A percentile compares a stretch with the other conserved stretches of the same genome.
phyloP scores from a whole-genome alignment of 2,329 filamentous ascomycete species.

The Lanzia echinophila region DNA sequence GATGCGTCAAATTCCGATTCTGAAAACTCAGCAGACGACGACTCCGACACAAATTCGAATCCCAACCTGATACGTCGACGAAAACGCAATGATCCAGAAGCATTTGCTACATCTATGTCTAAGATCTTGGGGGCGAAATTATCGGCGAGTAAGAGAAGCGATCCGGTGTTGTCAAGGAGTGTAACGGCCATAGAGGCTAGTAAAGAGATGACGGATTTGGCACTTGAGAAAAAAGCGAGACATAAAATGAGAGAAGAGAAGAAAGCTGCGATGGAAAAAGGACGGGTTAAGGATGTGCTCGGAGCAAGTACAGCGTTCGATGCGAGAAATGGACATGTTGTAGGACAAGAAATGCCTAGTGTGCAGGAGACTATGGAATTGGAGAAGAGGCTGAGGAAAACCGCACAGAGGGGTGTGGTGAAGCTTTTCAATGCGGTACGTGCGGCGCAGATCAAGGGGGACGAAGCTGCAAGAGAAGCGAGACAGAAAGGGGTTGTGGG shows the following conservation, averaged over 20 bases:
- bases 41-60: conserved; percentile 36
- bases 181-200: conserved; percentile 66
- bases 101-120: conserved; percentile 87
- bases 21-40: conserved; percentile 24
- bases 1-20: conserved; percentile 34
- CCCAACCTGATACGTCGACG: conserved; percentile 45
- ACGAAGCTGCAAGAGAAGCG: conserved; percentile 65
- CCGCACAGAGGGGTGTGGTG: conserved; percentile 86
- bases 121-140: conserved; percentile 91
- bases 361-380: conserved; percentile 55
- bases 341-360: conserved; percentile 36
- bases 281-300: conserved; percentile 80
- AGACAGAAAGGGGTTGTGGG: conserved; percentile 71
- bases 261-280: conserved; percentile 73
- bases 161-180: conserved; percentile 87
- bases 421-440: conserved; percentile 95
- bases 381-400: conserved; percentile 77
- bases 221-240: conserved; percentile 74
- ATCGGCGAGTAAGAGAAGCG: conserved; percentile 69
- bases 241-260: conserved; percentile 75
- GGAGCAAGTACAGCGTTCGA: conserved; percentile 48
- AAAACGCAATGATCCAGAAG: conserved; percentile 86
- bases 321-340: conserved; percentile 37
- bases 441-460: conserved; percentile 82
- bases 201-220: conserved; percentile 64